Evolutionary conservation across 2,329 filamentous ascomycete genomes (phyloP).

Genomic region (Penicillium polonicum): DNA sequence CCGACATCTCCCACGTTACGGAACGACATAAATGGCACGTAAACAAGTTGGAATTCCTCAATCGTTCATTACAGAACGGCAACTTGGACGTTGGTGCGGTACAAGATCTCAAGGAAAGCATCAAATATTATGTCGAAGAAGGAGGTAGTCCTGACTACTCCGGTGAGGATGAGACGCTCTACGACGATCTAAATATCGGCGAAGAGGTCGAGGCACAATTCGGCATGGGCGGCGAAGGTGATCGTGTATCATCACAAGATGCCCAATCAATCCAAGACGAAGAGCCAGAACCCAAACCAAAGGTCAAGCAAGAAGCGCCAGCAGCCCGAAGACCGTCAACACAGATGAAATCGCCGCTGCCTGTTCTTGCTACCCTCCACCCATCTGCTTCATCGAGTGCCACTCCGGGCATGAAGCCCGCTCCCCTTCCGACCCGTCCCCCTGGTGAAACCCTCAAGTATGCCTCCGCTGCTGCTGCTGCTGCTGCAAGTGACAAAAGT

Average conservation of each 20-base stretch:
- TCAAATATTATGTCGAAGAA: slow-evolving; percentile 92
- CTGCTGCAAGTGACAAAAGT: slow-evolving; percentile 85
- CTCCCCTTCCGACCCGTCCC: slow-evolving; percentile 76
- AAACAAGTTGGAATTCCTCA: slow-evolving; percentile 83
- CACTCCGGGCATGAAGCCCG: slow-evolving; percentile 81
- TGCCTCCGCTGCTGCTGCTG: slow-evolving; percentile 90
- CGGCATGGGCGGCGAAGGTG: slow-evolving; percentile 75
- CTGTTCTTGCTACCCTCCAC: slow-evolving; percentile 87
- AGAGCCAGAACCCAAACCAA: slow-evolving; percentile 62
- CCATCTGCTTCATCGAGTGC: slow-evolving; percentile 51
- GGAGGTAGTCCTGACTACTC: slow-evolving; percentile 85
- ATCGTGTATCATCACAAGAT: slow-evolving; percentile 92
- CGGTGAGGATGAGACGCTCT: slow-evolving; percentile 84
- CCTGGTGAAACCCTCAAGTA: slow-evolving; percentile 93
- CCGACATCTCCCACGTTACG: slow-evolving; percentile 77
- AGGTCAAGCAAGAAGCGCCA: slow-evolving; percentile 58
- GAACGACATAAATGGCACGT: slow-evolving; percentile 98
- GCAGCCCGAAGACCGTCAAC: slow-evolving; percentile 72
- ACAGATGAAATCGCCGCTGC: slow-evolving; percentile 89
- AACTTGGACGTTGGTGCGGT: slow-evolving; percentile 85
- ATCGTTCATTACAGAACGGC: slow-evolving; percentile 88
- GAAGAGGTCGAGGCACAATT: slow-evolving; percentile 81
- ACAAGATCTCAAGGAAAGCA: slow-evolving; percentile 82
- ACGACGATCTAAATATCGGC: slow-evolving; percentile 88
- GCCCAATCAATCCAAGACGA: slow-evolving; percentile 90